Conservation (phyloP, 169 alveolate genomes). For the Plasmodium vinckei region DNA sequence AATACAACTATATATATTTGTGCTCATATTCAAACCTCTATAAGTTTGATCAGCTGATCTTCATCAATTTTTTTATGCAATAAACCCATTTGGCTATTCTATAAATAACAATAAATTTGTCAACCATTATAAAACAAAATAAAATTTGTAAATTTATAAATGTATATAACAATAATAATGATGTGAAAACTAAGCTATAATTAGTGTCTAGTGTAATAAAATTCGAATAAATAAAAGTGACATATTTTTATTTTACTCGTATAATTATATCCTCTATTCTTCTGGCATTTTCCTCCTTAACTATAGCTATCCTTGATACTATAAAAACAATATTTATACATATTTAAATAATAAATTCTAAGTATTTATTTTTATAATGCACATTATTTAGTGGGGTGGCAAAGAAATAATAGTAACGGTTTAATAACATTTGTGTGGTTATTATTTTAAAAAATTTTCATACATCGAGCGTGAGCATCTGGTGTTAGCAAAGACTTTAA, state of each 20-base stretch:
- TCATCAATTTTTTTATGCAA: conserved; percentile 50
- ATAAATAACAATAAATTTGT: background rate
- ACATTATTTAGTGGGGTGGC: too few species aligned
- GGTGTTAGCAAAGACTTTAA: conserved; percentile 69
- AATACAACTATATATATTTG: too few species aligned
- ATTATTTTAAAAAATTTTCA: conserved; percentile 1
- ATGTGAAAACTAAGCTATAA: background rate
- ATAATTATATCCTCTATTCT: conserved; percentile 67
- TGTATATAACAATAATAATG: background rate
- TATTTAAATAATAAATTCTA: background rate
- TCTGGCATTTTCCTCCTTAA: conserved; percentile 68
- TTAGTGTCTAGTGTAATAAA: background rate
- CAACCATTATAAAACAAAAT: background rate
- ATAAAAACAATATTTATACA: conserved; percentile 8
- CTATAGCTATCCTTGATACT: conserved; percentile 73
- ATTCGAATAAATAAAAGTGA: background rate
- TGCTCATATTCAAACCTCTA: conserved; percentile 44
- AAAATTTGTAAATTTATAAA: background rate
- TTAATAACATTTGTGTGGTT: background rate
- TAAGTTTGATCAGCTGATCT: conserved; percentile 68
- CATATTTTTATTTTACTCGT: conserved; percentile 22
- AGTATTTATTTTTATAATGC: background rate
- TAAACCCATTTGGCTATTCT: conserved; percentile 75
- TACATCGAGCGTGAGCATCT: conserved; percentile 75
- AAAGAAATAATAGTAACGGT: background rate